Evolutionary conservation across 2,329 filamentous ascomycete species (phyloP).

Genomic region (Aspergillus japonicus): DNA sequence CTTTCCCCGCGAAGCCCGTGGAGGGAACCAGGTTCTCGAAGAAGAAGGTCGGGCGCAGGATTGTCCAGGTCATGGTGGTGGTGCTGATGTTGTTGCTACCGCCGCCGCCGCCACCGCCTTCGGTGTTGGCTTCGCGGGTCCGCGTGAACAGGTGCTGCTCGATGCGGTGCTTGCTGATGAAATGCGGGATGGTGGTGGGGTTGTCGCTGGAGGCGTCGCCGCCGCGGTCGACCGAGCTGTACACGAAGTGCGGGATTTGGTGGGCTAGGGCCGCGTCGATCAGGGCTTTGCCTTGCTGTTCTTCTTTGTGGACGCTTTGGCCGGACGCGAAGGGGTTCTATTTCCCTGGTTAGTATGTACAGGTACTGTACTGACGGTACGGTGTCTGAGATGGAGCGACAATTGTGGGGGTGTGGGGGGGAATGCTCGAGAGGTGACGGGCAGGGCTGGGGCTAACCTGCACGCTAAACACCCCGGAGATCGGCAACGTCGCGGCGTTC

Average conservation of each 20-base stretch:
- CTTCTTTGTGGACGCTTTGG: conserved; percentile 34
- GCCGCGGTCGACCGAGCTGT: conserved; percentile 63
- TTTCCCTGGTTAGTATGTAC: background rate
- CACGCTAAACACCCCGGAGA: conserved; percentile 64
- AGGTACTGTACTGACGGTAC: no score
- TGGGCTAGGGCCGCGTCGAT: conserved; percentile 58
- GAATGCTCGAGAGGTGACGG: background rate
- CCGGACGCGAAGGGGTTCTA: conserved; percentile 1
- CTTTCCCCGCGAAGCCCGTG: conserved; percentile 45
- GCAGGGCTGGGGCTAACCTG: conserved; percentile 42
- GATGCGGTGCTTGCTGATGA: conserved; percentile 61
- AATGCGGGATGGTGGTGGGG: conserved; percentile 60
- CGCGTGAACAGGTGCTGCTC: conserved; percentile 58
- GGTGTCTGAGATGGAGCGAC: no score
- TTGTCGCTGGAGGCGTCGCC: conserved; percentile 54
- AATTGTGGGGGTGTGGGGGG: background rate
- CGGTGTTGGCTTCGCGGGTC: background rate
- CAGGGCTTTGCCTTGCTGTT: conserved; percentile 58
- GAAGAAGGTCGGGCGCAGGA: conserved; percentile 63
- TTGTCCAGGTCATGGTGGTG: conserved; percentile 56
- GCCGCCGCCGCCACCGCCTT: conserved; percentile 29
- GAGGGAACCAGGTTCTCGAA: conserved; percentile 55
- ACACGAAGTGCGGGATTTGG: conserved; percentile 61
- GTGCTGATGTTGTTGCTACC: no score
- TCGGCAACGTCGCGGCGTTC: conserved; percentile 34